A percentile compares a stretch with the other conserved stretches of the same genome.
phyloP scores from a whole-genome alignment of 306 rosid genomes.

The Benincasa hispida region DNA sequence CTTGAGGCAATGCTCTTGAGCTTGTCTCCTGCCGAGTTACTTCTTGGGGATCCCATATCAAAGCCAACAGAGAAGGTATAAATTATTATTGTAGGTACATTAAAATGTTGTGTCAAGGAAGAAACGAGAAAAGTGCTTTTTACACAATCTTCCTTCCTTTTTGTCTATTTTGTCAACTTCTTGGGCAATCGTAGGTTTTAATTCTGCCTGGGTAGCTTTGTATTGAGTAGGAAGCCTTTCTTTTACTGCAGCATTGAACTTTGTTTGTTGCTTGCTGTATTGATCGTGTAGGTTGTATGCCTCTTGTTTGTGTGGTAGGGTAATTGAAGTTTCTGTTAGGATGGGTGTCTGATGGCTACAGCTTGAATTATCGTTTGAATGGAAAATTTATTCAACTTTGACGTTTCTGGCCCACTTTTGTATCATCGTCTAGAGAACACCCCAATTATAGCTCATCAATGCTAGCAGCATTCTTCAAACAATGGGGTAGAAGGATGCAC shows the following conservation, averaged over 20 bases:
- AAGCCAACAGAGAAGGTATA: slow-evolving; percentile 76
- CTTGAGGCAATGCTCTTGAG: slow-evolving; percentile 63
- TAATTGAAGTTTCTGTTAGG: neutral
- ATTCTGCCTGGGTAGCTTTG: neutral
- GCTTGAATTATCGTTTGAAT: neutral
- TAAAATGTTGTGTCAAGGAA: neutral
- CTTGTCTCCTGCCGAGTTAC: slow-evolving; percentile 78
- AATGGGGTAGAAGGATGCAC: neutral
- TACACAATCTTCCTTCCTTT: neutral
- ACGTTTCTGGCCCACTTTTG: neutral
- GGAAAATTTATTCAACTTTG: neutral
- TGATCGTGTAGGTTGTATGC: neutral
- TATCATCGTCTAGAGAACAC: neutral
- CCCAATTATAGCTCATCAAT: neutral
- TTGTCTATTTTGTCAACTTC: neutral
- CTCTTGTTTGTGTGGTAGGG: neutral
- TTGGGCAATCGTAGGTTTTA: neutral
- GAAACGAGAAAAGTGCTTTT: neutral
- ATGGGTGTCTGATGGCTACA: neutral
- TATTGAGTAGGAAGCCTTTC: neutral
- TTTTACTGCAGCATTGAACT: neutral
- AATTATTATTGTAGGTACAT: neutral
- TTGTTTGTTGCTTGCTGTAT: neutral
- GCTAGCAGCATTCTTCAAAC: neutral
- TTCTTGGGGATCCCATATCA: slow-evolving; percentile 78